Evolutionary conservation across 495 filamentous ascomycete genomes (phyloP).

Genomic region (Daldinia loculata): DNA sequence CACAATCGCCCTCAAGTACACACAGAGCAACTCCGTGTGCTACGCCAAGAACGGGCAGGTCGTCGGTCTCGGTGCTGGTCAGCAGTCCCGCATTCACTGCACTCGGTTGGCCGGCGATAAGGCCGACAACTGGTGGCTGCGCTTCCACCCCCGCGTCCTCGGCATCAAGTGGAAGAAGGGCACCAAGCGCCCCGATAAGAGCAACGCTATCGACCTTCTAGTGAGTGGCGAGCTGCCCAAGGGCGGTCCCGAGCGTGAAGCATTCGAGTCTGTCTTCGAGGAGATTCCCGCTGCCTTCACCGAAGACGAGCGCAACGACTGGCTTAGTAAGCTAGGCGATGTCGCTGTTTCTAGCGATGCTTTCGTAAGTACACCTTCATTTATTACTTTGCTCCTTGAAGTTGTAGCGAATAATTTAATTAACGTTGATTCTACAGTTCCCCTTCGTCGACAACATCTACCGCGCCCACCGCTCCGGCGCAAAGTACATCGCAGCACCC

Average conservation of each 20-base stretch:
- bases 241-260: conserved; percentile 78
- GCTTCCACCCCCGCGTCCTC: conserved; percentile 89
- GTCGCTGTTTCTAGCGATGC: conserved; percentile 93
- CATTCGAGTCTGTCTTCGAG: conserved; percentile 90
- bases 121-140: conserved; percentile 99
- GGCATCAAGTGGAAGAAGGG: conserved; percentile 96
- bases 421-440: conserved; percentile 66
- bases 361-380: conserved; percentile 71
- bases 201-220: conserved; percentile 95
- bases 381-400: not conserved
- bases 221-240: conserved; percentile 88
- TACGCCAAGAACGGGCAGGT: conserved; percentile 95
- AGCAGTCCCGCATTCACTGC: conserved; percentile 98
- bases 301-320: conserved; percentile 80
- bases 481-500: conserved; percentile 94
- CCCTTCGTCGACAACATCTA: conserved; percentile 98
- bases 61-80: conserved; percentile 92
- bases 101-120: conserved; percentile 98
- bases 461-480: conserved; percentile 84
- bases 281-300: conserved; percentile 88
- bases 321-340: conserved; percentile 79
- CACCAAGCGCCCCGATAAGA: conserved; percentile 94
- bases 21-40: conserved; percentile 98
- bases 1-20: conserved; percentile 97
- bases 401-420: not conserved